Base-by-base conservation (phyloP, 1,139 yeast genomes). In the Keqinozyma sinolaborantium region DNA sequence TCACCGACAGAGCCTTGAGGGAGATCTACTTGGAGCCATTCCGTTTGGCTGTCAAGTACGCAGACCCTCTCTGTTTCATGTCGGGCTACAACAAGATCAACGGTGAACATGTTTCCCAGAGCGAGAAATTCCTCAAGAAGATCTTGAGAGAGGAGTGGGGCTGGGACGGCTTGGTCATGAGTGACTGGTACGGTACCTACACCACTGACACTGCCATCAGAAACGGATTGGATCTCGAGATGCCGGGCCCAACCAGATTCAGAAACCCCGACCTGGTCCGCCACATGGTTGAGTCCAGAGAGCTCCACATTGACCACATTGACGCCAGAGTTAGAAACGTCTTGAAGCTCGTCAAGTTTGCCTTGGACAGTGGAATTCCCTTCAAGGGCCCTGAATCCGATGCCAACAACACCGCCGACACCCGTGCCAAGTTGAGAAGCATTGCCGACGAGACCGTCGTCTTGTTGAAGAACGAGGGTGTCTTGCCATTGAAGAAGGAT, bases 141-240 rank as follows among this genome's bases (percentile, higher is more conserved):
- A 53, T 76, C 24, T 53, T 77, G 33, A 32, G 43, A 19, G 31
- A 38, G 13, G 51, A 47, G 33, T 47, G 51, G 51, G 39, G 38
- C 2, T 77, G 68, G 64, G 60, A 68, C 16, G 82, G 82, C 18
- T 48, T 67, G 31, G 51, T 67, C 23, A 74, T 77, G 76, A 67
- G 77, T 16, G 83, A 77, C 51, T 77, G 83, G 83, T 71, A 47
- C 46, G 83, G 83, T 28, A 62, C 64, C 8, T 75, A 72, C 45
- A 60, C 77, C 19, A 54, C 60, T 16, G 62, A 59, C 33, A 64
- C 60, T 23, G 53, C 77, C 9, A 48, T 77, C 33, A 64, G 67
- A 31, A 72, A 71, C 27, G 82, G 82, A 6, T 50, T 76, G 32
- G 77, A 74, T 45, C 53, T 77, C 39, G 83, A 77, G 48, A 76